Evolutionary conservation across 2,329 filamentous ascomycete genomes (phyloP).

Genomic region (Ophiocordyceps camponoti-rufipedis): DNA sequence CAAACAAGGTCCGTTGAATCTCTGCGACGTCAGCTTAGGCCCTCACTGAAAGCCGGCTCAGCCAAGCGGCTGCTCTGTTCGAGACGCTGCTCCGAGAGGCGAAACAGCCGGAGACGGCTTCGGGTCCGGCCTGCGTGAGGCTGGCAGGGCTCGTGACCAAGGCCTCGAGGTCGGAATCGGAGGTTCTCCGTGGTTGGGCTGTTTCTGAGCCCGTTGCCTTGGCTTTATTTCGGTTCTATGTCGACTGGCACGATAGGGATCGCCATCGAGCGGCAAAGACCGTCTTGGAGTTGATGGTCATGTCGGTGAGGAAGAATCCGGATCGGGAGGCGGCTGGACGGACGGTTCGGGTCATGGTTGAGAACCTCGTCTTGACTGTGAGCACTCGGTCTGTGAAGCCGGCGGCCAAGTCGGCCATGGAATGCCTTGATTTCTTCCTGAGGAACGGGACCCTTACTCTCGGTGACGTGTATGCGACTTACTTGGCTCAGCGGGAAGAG

Average conservation of each 20-base stretch:
- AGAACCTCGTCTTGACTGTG: constrained; percentile 38
- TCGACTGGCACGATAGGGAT: constrained; percentile 50
- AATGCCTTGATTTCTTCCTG: constrained; percentile 47
- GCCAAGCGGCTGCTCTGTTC: constrained; percentile 23
- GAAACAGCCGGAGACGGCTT: constrained; percentile 33
- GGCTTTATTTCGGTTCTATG: constrained; percentile 40
- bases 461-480: constrained; percentile 24
- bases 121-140: constrained; percentile 36
- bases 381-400: constrained; percentile 41
- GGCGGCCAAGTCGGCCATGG: constrained; percentile 51
- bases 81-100: constrained; percentile 27
- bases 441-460: constrained; percentile 37
- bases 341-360: constrained; percentile 27
- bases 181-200: constrained; percentile 26
- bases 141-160: constrained; percentile 45
- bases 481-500: constrained; percentile 18
- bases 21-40: not conserved
- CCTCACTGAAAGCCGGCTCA: not conserved
- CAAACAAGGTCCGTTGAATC: constrained; percentile 17
- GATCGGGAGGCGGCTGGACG: constrained; percentile 14
- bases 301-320: constrained; percentile 32
- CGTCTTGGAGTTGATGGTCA: constrained; percentile 37
- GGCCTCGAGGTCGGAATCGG: constrained; percentile 29
- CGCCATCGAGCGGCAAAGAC: constrained; percentile 45
- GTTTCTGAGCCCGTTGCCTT: constrained; percentile 29